phyloP scores from a whole-genome alignment of 805 yeast genomes.

The Wickerhamomyces queroliae region DNA sequence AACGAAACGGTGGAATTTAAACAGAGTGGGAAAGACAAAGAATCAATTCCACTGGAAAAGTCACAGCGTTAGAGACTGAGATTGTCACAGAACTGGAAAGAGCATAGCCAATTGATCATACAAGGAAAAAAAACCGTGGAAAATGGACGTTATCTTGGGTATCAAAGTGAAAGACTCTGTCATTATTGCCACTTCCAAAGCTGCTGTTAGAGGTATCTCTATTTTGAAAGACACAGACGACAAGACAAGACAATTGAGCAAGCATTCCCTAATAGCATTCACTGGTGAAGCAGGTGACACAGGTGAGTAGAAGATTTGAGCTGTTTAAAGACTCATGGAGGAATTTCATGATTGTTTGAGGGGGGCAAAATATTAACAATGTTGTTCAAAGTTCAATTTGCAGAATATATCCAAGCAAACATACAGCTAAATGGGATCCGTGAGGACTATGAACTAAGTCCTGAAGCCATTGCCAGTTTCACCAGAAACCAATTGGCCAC shows the following conservation, averaged over 20 bases:
- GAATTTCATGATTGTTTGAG: too few relatives aligned
- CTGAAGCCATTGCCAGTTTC: constrained; percentile 83
- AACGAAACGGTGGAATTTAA: too few relatives aligned
- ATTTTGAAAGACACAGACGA: constrained; percentile 73
- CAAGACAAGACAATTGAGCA: constrained; percentile 70
- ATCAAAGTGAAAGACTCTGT: constrained; percentile 77
- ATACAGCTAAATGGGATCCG: constrained; percentile 84
- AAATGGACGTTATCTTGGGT: constrained; percentile 89
- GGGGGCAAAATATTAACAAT: constrained; percentile 6
- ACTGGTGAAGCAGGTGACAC: constrained; percentile 98
- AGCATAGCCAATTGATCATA: too few relatives aligned
- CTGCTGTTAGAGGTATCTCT: constrained; percentile 87
- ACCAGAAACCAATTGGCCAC: constrained; percentile 85
- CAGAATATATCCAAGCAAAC: constrained; percentile 91
- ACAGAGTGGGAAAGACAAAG: too few relatives aligned
- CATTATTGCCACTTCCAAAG: constrained; percentile 89
- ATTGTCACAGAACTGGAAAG: too few relatives aligned
- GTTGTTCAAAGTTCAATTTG: constrained; percentile 58
- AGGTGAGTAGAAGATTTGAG: constrained; percentile 19
- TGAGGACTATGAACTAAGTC: constrained; percentile 74
- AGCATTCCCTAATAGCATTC: constrained; percentile 77
- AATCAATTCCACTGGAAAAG: too few relatives aligned
- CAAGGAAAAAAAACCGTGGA: background rate
- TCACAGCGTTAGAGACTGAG: too few relatives aligned
- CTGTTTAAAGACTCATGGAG: too few relatives aligned